Evolutionary conservation across 2,329 filamentous ascomycete species (phyloP).

Genomic region (Hymenoscyphus occultus): DNA sequence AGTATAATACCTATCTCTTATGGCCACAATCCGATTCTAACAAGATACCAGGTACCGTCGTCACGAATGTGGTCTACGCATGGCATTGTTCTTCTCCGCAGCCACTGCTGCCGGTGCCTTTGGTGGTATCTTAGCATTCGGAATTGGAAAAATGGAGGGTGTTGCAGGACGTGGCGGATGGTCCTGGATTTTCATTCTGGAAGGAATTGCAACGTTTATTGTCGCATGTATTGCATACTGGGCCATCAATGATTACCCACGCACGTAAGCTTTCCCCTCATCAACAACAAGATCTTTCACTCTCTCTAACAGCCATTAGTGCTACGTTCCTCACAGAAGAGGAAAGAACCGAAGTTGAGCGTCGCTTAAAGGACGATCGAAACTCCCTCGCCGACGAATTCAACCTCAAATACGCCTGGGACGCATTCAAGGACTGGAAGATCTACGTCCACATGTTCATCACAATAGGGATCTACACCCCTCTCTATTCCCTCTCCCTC

Average conservation of each 20-base stretch:
- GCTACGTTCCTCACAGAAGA: constrained; percentile 47
- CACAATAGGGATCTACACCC: constrained; percentile 58
- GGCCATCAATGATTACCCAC: constrained; percentile 59
- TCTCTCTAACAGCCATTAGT: constrained; percentile 39
- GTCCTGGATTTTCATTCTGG: constrained; percentile 79
- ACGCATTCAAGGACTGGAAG: constrained; percentile 60
- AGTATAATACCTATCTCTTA: neutral
- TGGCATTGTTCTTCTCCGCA: constrained; percentile 60
- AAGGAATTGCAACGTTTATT: constrained; percentile 51
- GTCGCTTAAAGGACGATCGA: constrained; percentile 65
- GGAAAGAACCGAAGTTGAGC: constrained; percentile 57
- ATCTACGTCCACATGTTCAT: constrained; percentile 44
- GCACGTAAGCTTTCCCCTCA: constrained; percentile 27
- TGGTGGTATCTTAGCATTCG: constrained; percentile 50
- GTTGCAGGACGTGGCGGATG: constrained; percentile 60
- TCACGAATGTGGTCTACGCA: constrained; percentile 58
- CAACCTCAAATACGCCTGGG: constrained; percentile 51
- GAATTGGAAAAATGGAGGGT: constrained; percentile 53
- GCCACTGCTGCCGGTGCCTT: constrained; percentile 53
- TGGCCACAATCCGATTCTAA: constrained; percentile 36
- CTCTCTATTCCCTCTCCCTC: constrained; percentile 43
- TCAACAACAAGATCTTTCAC: neutral
- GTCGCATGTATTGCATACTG: constrained; percentile 47
- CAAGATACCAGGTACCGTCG: constrained; percentile 33
- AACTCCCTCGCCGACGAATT: constrained; percentile 66